Base-by-base conservation (phyloP, 2,329 filamentous ascomycete genomes). In the Fusarium sp. region DNA sequence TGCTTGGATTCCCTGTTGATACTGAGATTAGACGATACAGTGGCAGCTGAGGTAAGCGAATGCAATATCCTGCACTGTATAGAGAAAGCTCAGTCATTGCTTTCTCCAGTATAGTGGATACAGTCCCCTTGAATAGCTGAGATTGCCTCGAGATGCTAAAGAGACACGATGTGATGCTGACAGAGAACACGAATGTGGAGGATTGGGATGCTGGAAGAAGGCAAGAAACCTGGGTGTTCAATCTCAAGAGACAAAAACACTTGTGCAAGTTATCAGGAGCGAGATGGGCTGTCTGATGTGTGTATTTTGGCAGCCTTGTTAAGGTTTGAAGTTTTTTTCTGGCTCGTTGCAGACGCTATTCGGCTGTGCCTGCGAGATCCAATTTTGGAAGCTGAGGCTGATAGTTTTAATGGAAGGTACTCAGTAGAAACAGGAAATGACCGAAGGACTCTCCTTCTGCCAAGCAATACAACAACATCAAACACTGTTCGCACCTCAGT, bases 1-100 rank as follows among this genome's bases (percentile, higher is more conserved):
- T 65, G 63, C 69, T 60, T 72, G 66, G 75, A 54, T 70, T 73
- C 72, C 74, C 62, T 75, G 74, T 23, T 61, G 62, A 64, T 52
- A 41, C 56, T 42, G 52, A 63, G 61, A 61, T 61, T 66, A 54
- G 48, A 70, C 49, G 27, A 64, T 65, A 63, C 49, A 31, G 51
- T 66, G 39, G 45, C 59, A 70, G 67, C 65, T 72, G 56, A 70
- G 66, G 72, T 72, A 67, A 60, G 52, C 51, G 54, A 66, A 18
- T 39, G 29, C 57, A 23, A 19, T n/a, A 23, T 27, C 31, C 21
- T 39, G 29, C 60, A 59, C 46, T 56, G 66, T 59, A 64, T 61
- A 67, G 39, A 41, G 15, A 58, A 42, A 51, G 42, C 19, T 45
- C 46, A 66, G 56, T 39, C 41, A 23, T 38, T 10, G 27, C 15